Base-by-base conservation (phyloP, 2,329 filamentous ascomycete species). In the Venturia asperata region DNA sequence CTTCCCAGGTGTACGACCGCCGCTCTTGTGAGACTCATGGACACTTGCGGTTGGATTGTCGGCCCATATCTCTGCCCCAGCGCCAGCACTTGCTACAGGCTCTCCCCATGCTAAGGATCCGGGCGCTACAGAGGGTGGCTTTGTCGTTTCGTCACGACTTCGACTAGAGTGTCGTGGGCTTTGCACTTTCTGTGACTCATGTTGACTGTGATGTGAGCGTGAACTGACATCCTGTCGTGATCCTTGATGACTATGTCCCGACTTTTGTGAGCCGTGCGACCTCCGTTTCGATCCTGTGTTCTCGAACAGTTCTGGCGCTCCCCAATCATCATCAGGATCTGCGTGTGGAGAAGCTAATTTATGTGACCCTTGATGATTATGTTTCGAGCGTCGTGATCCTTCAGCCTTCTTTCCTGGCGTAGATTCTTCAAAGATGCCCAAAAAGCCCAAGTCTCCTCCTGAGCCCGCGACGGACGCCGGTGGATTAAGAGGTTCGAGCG, bases 41-140 rank as follows among this genome's bases (percentile, higher is more conserved):
- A 42, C 9, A 34, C 52, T 58, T 58, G 52, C 19, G 10, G 52
- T 27, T 37, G 52, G 52, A 58, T 45, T 34, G 17, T 43, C 39
- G 17, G 21, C 60, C 60, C 60, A 61, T 24, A 42, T 42, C 11
- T 61, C 60, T 9, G 60, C 24, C 2, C 37, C 60, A 21, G 60
- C 34, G 6, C 42, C 60, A 45, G 42, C 17, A 19, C 27, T 39
- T n/a, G 37, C 60, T 45, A 24, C 42, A 9, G 60, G 37, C 37
- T 27, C 37, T 17, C 60, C 60, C 60, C 60, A 61, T 15, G 42
- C 42, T 17, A 61, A 37, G 15, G 39, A 42, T 1, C 60, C 60
- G 2, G 60, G 37, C 11, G n/a, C 39, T 42, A 45, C 6, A 17
- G 39, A 42, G 15, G n/a, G n/a, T 19, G 42, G 15, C 42, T 42